Evolutionary conservation across 164 flowering plant species (phyloP).

Genomic region (Taxillus chinensis): DNA sequence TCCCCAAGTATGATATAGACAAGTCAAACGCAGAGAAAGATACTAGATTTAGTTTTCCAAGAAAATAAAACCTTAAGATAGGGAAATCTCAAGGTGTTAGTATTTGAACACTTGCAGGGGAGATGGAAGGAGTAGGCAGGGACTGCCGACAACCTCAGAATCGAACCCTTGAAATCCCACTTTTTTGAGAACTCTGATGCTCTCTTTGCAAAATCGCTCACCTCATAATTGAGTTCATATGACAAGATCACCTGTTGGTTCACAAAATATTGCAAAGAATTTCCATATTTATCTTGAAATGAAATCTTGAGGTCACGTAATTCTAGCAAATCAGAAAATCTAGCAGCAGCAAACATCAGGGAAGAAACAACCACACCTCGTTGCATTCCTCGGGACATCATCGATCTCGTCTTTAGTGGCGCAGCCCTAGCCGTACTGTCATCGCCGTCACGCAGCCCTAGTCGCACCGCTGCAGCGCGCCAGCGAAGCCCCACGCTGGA

Average conservation of each 20-base stretch:
- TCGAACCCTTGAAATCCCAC: constrained; percentile 48
- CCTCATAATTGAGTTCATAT: background rate
- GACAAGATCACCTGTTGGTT: constrained; percentile 49
- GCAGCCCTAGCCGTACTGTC: too few species aligned
- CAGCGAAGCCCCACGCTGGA: too few species aligned
- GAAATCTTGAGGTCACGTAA: constrained; percentile 65
- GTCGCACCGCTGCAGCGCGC: too few species aligned
- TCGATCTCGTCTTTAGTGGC: constrained; percentile 10
- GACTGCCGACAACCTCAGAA: constrained; percentile 30
- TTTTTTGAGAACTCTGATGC: constrained; percentile 45
- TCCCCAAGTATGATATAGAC: too few species aligned
- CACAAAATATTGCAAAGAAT: constrained; percentile 37
- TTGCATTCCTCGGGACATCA: constrained; percentile 80
- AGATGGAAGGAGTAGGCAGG: too few species aligned
- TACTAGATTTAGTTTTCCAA: too few species aligned
- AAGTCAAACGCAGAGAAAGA: too few species aligned
- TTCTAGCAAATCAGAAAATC: constrained; percentile 89
- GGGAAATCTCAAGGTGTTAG: too few species aligned
- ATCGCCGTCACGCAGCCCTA: too few species aligned
- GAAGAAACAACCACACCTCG: constrained; percentile 52
- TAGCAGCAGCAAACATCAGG: constrained; percentile 84
- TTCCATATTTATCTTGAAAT: constrained; percentile 70
- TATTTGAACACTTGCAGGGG: too few species aligned
- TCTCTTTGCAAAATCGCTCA: constrained; percentile 13
- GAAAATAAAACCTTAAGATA: too few species aligned